Base-by-base conservation (phyloP, 2,329 filamentous ascomycete genomes). In the Pyrenophora graminea region DNA sequence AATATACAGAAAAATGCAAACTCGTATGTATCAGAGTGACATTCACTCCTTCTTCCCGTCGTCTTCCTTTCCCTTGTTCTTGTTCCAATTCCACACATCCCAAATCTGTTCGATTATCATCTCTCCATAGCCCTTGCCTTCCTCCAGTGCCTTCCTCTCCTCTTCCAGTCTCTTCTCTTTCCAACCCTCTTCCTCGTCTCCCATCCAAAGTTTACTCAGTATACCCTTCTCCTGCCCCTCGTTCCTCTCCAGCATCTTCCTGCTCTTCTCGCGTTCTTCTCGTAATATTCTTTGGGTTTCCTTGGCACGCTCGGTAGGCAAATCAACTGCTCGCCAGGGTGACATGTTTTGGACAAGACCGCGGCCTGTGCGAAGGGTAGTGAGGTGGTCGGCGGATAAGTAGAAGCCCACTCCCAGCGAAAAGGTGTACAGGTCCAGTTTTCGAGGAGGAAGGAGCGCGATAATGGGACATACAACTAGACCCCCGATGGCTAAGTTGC, bases 381-480 rank as follows among this genome's bases (percentile, higher is more conserved):
- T 64, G 3, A 83, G 69, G 56, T 82, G 77, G 63, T 81, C 78
- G 8, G 78, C 77, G 7, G 77, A 79, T 30, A 78, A 71, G 49
- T 78, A 68, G 59, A 79, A 82, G 2, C 77, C 76, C 23, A 76
- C 68, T 36, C 76, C 70, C 6, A 86, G 77, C 0, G 75, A 75
- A 59, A 84, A 75, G 15, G 83, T 86, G 71, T 84, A 85, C 45
- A 82, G 62, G 64, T 86, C 84, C 42, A 87, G 70, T 70, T 86
- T 86, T 39, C 84, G 81, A 1, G 84, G 84, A 8, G 84, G 84
- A 8, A 86, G 70, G 13, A 79, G 63, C 40, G 79, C 78, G 43
- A 86, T 75, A 7, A 80, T 56, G 0, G 84, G 84, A 52, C 81
- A 83, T 40, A 77, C 65, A 17, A 86, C 63, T 23, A 82, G 68